A percentile compares a stretch with the other conserved stretches of the same genome.
These are phyloP conservation scores for Vachellia collinsii DNA, from an alignment of 306 rosid species.

Conservation along the genomic window DNA sequence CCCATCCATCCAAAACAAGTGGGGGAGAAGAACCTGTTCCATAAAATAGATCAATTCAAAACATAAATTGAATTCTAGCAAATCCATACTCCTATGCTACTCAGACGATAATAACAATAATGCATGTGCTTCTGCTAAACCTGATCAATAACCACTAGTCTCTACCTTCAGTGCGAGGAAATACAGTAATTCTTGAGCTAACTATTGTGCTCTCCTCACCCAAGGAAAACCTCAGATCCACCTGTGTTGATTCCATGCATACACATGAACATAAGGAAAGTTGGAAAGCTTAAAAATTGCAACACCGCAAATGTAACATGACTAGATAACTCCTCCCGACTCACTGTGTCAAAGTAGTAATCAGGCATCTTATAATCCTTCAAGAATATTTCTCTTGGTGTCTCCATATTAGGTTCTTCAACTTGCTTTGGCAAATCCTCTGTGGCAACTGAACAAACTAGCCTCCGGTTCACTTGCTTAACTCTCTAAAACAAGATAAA, in stretches of 20 bases:
- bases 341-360: conserved; percentile 86
- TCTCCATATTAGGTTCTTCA: conserved; percentile 78
- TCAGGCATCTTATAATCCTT: conserved; percentile 91
- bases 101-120: conserved; percentile 2
- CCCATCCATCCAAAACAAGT: conserved; percentile 78
- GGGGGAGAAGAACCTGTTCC: conserved; percentile 69
- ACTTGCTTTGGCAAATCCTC: conserved; percentile 58
- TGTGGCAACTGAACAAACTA: conserved; percentile 80
- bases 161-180: conserved; percentile 79
- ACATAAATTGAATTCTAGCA: conserved; percentile 4
- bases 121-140: conserved; percentile 30
- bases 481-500: conserved; percentile 58
- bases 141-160: conserved; percentile 11
- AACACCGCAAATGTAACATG: conserved; percentile 33
- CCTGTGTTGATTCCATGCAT: conserved; percentile 54
- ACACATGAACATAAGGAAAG: conserved; percentile 23
- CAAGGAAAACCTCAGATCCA: conserved; percentile 75
- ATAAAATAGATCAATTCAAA: conserved; percentile 28
- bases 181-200: conserved; percentile 74
- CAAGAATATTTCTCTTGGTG: conserved; percentile 85
- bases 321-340: conserved; percentile 28
- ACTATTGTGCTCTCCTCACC: conserved; percentile 90
- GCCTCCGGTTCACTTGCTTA: conserved; percentile 56
- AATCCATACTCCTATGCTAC: conserved; percentile 26
- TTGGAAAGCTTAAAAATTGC: background rate